phyloP scores from a whole-genome alignment of 345 rosid species.

The Kernera saxatilis region DNA sequence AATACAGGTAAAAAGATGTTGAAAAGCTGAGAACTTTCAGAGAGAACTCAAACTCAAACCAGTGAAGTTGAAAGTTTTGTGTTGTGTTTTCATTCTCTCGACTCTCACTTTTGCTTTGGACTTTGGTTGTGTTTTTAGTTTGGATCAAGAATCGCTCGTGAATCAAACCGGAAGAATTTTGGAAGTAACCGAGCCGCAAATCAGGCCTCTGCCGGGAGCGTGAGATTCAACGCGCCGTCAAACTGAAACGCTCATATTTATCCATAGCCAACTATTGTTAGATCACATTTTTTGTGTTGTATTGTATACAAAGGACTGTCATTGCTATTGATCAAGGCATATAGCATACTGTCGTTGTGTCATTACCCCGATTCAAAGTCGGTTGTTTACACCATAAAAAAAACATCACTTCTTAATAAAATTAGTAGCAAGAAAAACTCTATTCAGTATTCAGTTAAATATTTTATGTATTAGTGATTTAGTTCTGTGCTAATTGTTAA shows the following conservation, averaged over 20 bases:
- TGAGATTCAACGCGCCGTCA: constrained; percentile 33
- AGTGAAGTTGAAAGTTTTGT: constrained; percentile 12
- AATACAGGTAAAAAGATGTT: constrained; percentile 55
- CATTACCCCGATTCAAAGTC: too few relatives aligned
- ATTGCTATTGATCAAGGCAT: too few relatives aligned
- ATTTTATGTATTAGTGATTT: too few relatives aligned
- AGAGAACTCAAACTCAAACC: neutral
- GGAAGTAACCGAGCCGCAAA: constrained; percentile 96
- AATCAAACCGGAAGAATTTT: constrained; percentile 79
- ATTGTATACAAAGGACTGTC: neutral
- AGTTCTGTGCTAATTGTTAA: too few relatives aligned
- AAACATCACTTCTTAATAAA: too few relatives aligned
- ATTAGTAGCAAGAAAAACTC: too few relatives aligned
- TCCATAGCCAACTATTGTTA: neutral
- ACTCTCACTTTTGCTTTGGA: neutral
- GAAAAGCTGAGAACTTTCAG: neutral
- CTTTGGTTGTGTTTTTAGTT: constrained; percentile 42
- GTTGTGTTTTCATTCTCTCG: neutral
- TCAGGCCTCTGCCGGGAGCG: constrained; percentile 89
- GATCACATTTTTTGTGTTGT: neutral
- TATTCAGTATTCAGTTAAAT: too few relatives aligned
- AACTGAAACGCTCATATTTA: neutral
- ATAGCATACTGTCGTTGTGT: too few relatives aligned
- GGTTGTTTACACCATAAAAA: too few relatives aligned
- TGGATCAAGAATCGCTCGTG: constrained; percentile 92